Evolutionary conservation across 768 basidiomycete species (phyloP), one percentile per base, ranked within the genome.

Genomic region (Lactarius evosmus): DNA sequence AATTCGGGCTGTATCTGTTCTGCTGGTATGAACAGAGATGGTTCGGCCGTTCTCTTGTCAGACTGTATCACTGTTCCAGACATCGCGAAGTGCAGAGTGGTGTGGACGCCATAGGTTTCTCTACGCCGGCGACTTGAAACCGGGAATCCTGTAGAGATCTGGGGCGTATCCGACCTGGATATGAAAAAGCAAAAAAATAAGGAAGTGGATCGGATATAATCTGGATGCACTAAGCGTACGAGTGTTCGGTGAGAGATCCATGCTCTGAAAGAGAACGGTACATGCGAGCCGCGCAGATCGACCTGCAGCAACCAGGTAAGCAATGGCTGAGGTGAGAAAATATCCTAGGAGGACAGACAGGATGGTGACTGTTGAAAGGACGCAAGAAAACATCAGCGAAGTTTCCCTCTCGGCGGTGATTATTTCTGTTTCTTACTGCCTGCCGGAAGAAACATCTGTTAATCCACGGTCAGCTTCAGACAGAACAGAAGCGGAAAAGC

Each of bases 1-100:
- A 58, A 58, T 3, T 58, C 56, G 32, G 53, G 3, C 25, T 58
- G 56, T 25, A 53, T 34, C 7, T 53, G 30, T 2, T 58, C 32
- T 27, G 56, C 22, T 1, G 40, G n/a, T n/a, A n/a, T n/a, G n/a
- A n/a, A n/a, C n/a, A n/a, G n/a, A n/a, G n/a, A n/a, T n/a, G n/a
- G n/a, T 19, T 9, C 52, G 29, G 7, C 30, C 11, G 29, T 57
- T 22, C 34, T 25, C 22, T 4, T 22, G 6, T 27, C 12, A n/a
- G 55, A 30, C 16, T 34, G 54, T 16, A 49, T 17, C 38, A 8
- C 9, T 17, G 38, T 8, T 8, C 38, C 11, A 44, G 14, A 19
- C 6, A 27, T 1, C 14, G 55, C n/a, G 51, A 57, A 56, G 8
- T 17, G 19, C 6, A 51, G 50, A 9, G 55, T 34, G 5, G 25